Conservation (phyloP, 345 rosid genomes). For the Cardiospermum halicacabum region DNA sequence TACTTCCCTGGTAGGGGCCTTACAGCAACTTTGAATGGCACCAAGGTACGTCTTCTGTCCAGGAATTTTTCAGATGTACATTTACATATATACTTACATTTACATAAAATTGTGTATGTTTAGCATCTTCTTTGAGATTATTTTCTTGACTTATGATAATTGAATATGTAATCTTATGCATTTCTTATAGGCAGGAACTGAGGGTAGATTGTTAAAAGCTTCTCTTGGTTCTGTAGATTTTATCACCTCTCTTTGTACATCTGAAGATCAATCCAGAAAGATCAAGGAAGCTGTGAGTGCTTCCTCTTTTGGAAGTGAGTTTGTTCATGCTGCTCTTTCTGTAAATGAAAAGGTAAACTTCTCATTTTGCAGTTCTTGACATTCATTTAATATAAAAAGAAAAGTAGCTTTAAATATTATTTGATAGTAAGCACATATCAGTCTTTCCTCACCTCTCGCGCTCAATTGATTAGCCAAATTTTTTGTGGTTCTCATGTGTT, state of each 20-base stretch:
- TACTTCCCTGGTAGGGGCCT: slow-evolving; percentile 97
- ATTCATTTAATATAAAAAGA: not conserved
- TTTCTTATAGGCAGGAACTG: slow-evolving; percentile 57
- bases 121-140: not conserved
- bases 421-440: not conserved
- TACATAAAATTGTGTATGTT: not conserved
- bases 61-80: not conserved
- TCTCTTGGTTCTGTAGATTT: slow-evolving; percentile 95
- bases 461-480: not conserved
- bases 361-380: not conserved
- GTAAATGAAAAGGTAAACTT: slow-evolving; percentile 73
- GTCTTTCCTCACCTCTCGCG: not conserved
- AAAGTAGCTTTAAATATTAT: not conserved
- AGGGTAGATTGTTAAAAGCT: slow-evolving; percentile 52
- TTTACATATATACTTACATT: too few species aligned
- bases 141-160: not conserved
- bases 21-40: slow-evolving; percentile 67
- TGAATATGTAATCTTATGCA: slow-evolving; percentile 18
- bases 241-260: slow-evolving; percentile 68
- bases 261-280: slow-evolving; percentile 68
- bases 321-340: slow-evolving; percentile 94
- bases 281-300: slow-evolving; percentile 76
- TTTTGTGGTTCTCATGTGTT: not conserved
- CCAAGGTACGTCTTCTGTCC: slow-evolving; percentile 42
- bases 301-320: slow-evolving; percentile 74